Evolutionary conservation across 2,329 filamentous ascomycete genomes (phyloP), one percentile per base, ranked within the genome.

Genomic region (Penicillium sp.): DNA sequence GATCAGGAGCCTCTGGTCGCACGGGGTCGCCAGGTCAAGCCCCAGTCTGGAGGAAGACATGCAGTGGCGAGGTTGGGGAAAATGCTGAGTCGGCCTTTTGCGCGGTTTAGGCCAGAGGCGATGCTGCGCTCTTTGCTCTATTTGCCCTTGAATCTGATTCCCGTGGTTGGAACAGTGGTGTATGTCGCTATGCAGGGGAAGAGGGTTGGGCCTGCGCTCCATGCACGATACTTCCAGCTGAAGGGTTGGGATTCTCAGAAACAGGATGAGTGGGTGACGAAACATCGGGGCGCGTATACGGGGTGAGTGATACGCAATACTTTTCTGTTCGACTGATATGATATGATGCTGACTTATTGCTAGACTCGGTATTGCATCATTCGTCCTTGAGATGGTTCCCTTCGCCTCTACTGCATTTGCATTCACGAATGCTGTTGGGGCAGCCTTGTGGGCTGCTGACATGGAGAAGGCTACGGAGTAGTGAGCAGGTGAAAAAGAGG

Each of bases 401-500:
- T 73, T 96, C 51, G 81, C 78, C 6, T 90, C 87, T 5, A 85
- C 95, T 43, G 77, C 91, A 50, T 95, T 95, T 62, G 79, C 86
- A 0, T 96, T 94, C 67, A 95, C 89, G 13, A 96, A 95, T 67
- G 86, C 87, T 1, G 89, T 95, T 48, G 91, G 89, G 6, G 91
- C 90, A 44, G 91, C 91, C 6, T 73, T 97, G n/a, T 96, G 89
- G 89, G 90, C 91, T 32, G 87, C 88, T 14, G 89, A 94, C 66
- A 80, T 94, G 48, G 89, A 94, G 67, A 71, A 68, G 67, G 64
- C 6, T 66, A 71, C 44, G 3, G 42, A 59, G 46, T 65, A 59
- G 31, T 38, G 14, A 18, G 31, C 31, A 8, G 16, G 16, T 11
- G 4, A 2, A 34, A 5, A 1, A 20, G 8, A 34, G 10, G 4